Base-by-base conservation (phyloP, 2,329 filamentous ascomycete genomes). In the Coleophoma eucalyptorum region DNA sequence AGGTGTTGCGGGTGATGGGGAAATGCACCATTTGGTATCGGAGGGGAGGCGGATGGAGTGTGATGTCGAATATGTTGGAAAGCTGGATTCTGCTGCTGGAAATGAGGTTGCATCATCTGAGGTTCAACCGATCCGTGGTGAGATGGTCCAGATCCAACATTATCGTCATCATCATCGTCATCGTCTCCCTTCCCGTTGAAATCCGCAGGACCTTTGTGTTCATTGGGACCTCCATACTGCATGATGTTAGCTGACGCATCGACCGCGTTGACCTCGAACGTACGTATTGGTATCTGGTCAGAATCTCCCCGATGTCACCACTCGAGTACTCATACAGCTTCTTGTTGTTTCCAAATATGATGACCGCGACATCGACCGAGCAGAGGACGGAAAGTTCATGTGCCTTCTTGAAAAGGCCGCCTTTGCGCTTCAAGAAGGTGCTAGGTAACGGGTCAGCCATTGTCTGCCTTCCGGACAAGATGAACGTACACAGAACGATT, bases 301-400 rank as follows among this genome's bases (percentile, higher is more conserved):
- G 84, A 46, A 95, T 89, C 58, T 97, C 90, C 68, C 87, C 87
- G 81, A 99, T 96, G 69, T 97, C 90, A 61, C 84, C 79, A 16
- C 93, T 97, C 12, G 92, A 97, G 70, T 96, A 99, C 71, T 99
- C 91, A 72, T 97, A 97, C 21, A 99, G 80, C 75, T 97, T 97
- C 80, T 97, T 99, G 72, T 99, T 99, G 73, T 90, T 92, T 57
- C 93, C 93, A 67, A 97, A 97, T 65, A 99, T 97, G 69, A 99
- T 94, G 65, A 99, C 94, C 38, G 94, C 94, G 60, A 99, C 94
- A 69, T 99, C 94, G 68, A 99, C 94, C 37, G 92, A 97, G 71
- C 94, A 99, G 56, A 99, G 86, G 43, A 99, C 94, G 48, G 93
- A 96, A 48, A 99, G 81, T 79, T 99, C 94, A 70, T 99, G 92